Evolutionary conservation across 768 basidiomycete species (phyloP).

Genomic region (Leccinum longicurvipes): DNA sequence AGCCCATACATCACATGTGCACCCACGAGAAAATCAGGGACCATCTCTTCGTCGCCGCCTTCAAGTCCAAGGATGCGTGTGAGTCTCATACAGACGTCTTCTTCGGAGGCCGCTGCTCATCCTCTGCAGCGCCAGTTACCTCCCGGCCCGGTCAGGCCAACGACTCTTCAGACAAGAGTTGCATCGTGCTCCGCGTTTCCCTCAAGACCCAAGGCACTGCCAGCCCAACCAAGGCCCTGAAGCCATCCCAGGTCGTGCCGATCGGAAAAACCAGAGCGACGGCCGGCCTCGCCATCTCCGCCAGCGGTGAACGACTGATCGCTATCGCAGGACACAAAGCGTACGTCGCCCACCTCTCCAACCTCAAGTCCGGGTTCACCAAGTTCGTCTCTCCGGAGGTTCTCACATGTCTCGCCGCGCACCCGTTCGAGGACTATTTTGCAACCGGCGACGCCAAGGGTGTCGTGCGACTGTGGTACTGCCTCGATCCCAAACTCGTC

Average conservation of each 20-base stretch:
- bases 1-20: slow-evolving; percentile 69
- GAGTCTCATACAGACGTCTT: slow-evolving; percentile 1
- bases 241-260: slow-evolving; percentile 47
- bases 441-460: slow-evolving; percentile 91
- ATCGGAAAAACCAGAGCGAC: slow-evolving; percentile 69
- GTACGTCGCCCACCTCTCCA: slow-evolving; percentile 63
- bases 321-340: slow-evolving; percentile 72
- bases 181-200: slow-evolving; percentile 59
- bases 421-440: slow-evolving; percentile 89
- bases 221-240: slow-evolving; percentile 39
- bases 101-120: neutral
- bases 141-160: neutral
- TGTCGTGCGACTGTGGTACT: slow-evolving; percentile 89
- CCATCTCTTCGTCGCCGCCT: slow-evolving; percentile 64
- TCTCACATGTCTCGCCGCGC: slow-evolving; percentile 82
- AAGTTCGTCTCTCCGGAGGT: slow-evolving; percentile 80
- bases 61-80: slow-evolving; percentile 35
- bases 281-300: slow-evolving; percentile 66
- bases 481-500: slow-evolving; percentile 59
- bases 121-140: slow-evolving; percentile 8
- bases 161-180: slow-evolving; percentile 40
- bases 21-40: slow-evolving; percentile 68
- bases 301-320: slow-evolving; percentile 75
- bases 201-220: slow-evolving; percentile 41
- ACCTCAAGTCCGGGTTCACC: slow-evolving; percentile 63